phyloP scores from a whole-genome alignment of 2,329 filamentous ascomycete genomes.

The Trichoderma atrobrunneum region DNA sequence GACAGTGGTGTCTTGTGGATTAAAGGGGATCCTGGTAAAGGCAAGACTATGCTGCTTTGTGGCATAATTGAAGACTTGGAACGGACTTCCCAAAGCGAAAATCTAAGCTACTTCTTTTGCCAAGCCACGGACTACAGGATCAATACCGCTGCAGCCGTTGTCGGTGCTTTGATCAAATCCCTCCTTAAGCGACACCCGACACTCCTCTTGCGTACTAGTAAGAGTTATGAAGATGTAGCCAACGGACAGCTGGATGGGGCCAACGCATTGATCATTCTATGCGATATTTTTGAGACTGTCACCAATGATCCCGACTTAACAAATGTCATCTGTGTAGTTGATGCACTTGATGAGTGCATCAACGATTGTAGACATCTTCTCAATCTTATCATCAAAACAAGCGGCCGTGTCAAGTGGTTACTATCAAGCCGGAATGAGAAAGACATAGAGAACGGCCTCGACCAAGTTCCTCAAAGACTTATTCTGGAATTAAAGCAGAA shows the following conservation, averaged over 20 bases:
- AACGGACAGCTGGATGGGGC: constrained; percentile 38
- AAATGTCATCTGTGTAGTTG: constrained; percentile 37
- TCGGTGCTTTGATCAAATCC: constrained; percentile 39
- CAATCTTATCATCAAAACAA: not conserved
- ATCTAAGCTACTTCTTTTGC: constrained; percentile 20
- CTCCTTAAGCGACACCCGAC: constrained; percentile 34
- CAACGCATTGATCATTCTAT: constrained; percentile 38
- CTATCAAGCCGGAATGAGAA: not conserved
- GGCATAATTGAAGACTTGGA: constrained; percentile 31
- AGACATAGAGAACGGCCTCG: not conserved
- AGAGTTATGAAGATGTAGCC: constrained; percentile 27
- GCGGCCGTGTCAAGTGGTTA: not conserved
- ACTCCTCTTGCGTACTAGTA: constrained; percentile 35
- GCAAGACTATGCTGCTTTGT: constrained; percentile 44
- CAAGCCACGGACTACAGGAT: constrained; percentile 28
- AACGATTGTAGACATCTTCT: not conserved
- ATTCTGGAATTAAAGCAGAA: not conserved
- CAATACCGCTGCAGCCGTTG: constrained; percentile 40
- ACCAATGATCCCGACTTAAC: constrained; percentile 35
- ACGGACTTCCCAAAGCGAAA: not conserved
- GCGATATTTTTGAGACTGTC: constrained; percentile 33
- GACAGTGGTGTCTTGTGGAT: constrained; percentile 35
- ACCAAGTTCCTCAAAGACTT: not conserved
- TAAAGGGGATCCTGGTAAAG: constrained; percentile 40
- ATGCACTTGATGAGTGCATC: not conserved